phyloP scores from a whole-genome alignment of 306 rosid genomes.

The Lagenaria siceraria region DNA sequence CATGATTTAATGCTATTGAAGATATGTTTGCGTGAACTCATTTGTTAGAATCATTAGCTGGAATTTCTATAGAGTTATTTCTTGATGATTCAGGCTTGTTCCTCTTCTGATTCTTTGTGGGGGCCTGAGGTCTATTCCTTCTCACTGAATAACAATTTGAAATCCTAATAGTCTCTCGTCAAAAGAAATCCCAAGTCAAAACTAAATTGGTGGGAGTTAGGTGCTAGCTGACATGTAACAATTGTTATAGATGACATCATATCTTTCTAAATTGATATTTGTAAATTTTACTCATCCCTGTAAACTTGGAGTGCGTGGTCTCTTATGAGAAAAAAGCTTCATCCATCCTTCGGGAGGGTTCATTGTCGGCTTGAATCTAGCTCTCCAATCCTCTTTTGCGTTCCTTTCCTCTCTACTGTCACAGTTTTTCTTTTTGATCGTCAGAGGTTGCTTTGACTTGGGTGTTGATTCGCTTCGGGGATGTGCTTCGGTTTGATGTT shows the following conservation, averaged over 20 bases:
- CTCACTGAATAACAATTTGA: neutral
- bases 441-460: no score
- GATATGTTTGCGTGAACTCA: neutral
- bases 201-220: neutral
- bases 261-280: neutral
- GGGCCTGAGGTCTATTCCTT: neutral
- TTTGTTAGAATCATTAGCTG: neutral
- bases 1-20: neutral
- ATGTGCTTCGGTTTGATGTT: no score
- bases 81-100: neutral
- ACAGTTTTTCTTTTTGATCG: no score
- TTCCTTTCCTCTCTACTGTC: no score
- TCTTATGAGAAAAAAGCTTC: no score
- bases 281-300: neutral
- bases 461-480: no score
- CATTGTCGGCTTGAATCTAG: no score
- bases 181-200: neutral
- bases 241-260: neutral
- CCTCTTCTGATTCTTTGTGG: neutral
- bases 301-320: no score
- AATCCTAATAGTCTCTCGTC: neutral
- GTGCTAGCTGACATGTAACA: neutral
- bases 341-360: no score
- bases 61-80: neutral
- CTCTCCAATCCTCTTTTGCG: no score